A percentile compares a stretch with the other conserved stretches of the same genome.
These are phyloP conservation scores for Kazachstania kunashirensis DNA, from an alignment of 805 yeast genomes.

Conservation along the genomic window DNA sequence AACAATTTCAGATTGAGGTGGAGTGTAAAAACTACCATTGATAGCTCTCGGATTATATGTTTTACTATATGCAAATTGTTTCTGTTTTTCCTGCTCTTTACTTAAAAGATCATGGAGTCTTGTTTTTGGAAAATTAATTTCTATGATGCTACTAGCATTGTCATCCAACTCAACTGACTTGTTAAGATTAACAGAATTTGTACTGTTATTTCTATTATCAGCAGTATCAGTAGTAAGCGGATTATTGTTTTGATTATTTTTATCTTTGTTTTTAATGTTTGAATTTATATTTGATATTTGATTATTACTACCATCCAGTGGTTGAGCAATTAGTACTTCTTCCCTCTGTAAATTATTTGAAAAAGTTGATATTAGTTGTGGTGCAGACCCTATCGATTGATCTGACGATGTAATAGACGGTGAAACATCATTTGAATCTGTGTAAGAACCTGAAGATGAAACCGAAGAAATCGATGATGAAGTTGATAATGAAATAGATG, in stretches of 20 bases:
- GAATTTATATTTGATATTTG: not conserved
- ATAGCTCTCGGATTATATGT: not conserved
- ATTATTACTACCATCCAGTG: not conserved
- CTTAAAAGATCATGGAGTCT: slow-evolving; percentile 1
- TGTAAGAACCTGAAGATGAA: not conserved
- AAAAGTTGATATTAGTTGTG: not conserved
- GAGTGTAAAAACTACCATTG: slow-evolving; percentile 7
- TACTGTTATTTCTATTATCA: not conserved
- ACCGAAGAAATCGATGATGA: slow-evolving; percentile 1
- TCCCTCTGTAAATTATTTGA: not conserved
- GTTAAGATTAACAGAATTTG: not conserved
- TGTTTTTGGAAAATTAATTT: slow-evolving; percentile 16
- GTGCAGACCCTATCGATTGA: not conserved
- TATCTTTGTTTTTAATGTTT: no score
- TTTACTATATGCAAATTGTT: not conserved
- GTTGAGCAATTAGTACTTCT: not conserved
- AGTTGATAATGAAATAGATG: not conserved
- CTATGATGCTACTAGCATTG: slow-evolving; percentile 15
- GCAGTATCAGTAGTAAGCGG: no score
- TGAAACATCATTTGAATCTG: not conserved
- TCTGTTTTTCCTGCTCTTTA: not conserved
- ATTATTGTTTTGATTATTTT: not conserved
- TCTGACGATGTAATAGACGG: not conserved
- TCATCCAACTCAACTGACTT: slow-evolving; percentile 7
- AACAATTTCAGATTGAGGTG: slow-evolving; percentile 17